Base-by-base conservation (phyloP, 2,329 filamentous ascomycete species). In the Ophiocordyceps camponoti-saundersi region DNA sequence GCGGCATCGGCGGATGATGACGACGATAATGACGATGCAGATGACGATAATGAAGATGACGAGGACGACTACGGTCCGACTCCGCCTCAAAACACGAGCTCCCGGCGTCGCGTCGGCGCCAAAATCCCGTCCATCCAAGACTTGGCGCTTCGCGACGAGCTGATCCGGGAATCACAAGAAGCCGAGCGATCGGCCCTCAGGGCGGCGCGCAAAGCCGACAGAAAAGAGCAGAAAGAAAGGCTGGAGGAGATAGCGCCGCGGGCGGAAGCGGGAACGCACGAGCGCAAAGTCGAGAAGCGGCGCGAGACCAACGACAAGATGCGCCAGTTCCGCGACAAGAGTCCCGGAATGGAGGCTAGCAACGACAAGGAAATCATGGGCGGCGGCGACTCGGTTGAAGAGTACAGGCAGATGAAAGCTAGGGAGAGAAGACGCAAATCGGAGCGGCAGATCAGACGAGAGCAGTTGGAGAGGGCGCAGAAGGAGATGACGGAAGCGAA, bases 271-370 rank as follows among this genome's bases (percentile, higher is more conserved):
- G 88, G 89, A 0, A 85, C 84, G 1, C 79, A 80, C 43, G 90
- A 95, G 65, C 79, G 90, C 12, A 77, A 79, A 57, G 71, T 96
- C 1, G 90, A 98, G 67, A 95, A 95, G 73, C 82, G 80, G 52
- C 75, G 73, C 32, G 82, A 84, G 51, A 69, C 75, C 6, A 82
- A 83, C 29, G 80, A 82, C 7, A 78, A 81, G 53, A 81, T 93
- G 68, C 75, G 79, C 23, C 73, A 75, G 12, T 95, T 94, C 58
- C 67, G 78, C 48, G 71, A 88, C 52, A 79, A 73, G 52, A 81
- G 79, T 13, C 77, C 80, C 0, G 79, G 77, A 1, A 68, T 60
- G 47, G 69, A 63, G 1, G 72, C 56, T 63, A 51, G 73, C 68
- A 72, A 73, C 0, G 89, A 94, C 13, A 68, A 69, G 16, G 84